Evolutionary conservation across 495 filamentous ascomycete species (phyloP), one percentile per base, ranked within the genome.

Genomic region (Penicillium ochrochloron): DNA sequence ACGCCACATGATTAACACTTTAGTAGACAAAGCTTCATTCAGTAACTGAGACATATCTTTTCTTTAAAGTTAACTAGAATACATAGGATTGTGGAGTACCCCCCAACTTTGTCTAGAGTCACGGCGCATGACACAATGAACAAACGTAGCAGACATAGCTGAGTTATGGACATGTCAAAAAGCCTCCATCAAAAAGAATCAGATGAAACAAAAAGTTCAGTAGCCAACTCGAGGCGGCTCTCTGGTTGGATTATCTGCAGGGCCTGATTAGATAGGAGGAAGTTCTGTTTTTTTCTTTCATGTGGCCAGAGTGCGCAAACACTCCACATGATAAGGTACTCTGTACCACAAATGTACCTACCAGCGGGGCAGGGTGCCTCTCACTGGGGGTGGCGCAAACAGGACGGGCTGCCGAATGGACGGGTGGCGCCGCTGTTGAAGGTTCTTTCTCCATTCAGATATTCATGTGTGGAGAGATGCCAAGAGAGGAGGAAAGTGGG

Each of bases 391-490:
- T 59, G 57, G 41, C 41, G 27, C 42, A 50, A 25, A 59, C 27
- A 50, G 57, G 27, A 12, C 35, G 17, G 11, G 56, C 15, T 5
- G 25, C 35, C 37, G 14, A 27, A 52, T 52, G 12, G 25, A 46
- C 62, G 62, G 56, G 62, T 55, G 62, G 56, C 56, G 57, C 62
- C 62, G 57, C 41, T 46, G 11, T 19, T 25, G 44, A 3, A 9
- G 39, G 29, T 15, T 25, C 41, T 12, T 64, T 25, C 4, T 35
- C 33, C 53, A n/a, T 31, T 21, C 29, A 1, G 31, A 12, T 34
- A 14, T 12, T 15, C 8, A 37, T 2, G 19, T 25, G 17, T 37
- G 33, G 53, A 46, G 29, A 53, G 46, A 52, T 21, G n/a, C 17
- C 10, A 46, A 27, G 4, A 4, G 25, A 27, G 25, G 25, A 27